A percentile compares a stretch with the other conserved stretches of the same genome.
These are phyloP conservation scores for Hondaea fermentalgiana DNA, from an alignment of 108 stramenopile species.

Conservation along the genomic window DNA sequence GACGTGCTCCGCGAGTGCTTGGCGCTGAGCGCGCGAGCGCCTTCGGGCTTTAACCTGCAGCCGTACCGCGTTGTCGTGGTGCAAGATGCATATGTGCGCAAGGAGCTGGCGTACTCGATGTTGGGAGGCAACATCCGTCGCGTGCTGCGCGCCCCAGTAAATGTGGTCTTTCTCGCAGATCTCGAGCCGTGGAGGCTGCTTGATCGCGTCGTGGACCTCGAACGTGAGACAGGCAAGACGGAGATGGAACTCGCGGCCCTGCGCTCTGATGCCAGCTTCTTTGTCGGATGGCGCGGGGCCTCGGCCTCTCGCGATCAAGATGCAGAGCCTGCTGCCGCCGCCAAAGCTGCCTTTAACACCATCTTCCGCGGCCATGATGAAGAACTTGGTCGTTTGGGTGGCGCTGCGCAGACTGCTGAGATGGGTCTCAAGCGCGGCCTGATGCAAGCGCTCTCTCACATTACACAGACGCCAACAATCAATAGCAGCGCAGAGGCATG, in stretches of 20 bases:
- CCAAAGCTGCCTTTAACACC: background rate
- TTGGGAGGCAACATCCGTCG: conserved; percentile 14
- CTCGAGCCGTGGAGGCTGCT: conserved; percentile 15
- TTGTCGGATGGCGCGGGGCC: background rate
- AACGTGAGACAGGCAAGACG: background rate
- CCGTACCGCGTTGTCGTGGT: conserved; percentile 40
- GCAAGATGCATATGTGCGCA: background rate
- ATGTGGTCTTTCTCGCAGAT: conserved; percentile 38
- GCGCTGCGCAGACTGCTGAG: background rate
- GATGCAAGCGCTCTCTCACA: background rate
- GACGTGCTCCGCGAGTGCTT: conserved; percentile 15
- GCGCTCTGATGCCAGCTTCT: background rate
- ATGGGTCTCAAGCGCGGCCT: background rate
- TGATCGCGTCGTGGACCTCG: conserved; percentile 14
- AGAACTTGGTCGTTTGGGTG: background rate
- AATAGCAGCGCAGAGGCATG: conserved; percentile 28
- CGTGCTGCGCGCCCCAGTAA: conserved; percentile 27
- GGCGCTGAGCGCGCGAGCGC: conserved; percentile 14
- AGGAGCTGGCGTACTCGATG: conserved; percentile 28
- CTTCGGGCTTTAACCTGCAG: conserved; percentile 37
- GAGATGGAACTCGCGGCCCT: background rate
- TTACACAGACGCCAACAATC: background rate
- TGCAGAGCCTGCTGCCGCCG: background rate
- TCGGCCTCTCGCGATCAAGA: background rate
- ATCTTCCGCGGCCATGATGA: background rate